These are phyloP conservation scores for Delphinella strobiligena DNA, from an alignment of 2,329 filamentous ascomycete species.

Conservation along the genomic window DNA sequence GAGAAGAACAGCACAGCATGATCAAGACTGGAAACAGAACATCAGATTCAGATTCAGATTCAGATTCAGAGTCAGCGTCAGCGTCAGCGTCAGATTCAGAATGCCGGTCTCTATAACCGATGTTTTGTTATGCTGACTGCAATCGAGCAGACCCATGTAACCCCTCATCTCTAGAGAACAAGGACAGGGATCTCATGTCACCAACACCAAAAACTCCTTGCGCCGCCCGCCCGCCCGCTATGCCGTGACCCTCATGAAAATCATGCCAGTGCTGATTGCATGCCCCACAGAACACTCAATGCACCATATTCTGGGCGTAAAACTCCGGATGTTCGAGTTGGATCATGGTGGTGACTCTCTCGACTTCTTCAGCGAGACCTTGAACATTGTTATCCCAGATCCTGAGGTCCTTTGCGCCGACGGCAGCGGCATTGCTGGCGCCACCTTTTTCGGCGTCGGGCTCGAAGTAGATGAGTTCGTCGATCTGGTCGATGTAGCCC, in stretches of 20 bases:
- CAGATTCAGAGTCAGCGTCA: too few species aligned
- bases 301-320: constrained; percentile 11
- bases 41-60: too few species aligned
- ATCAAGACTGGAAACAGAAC: too few species aligned
- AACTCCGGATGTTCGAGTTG: constrained; percentile 62
- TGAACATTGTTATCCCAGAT: constrained; percentile 87
- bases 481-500: constrained; percentile 90
- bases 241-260: neutral
- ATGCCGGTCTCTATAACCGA: too few species aligned
- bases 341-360: constrained; percentile 70
- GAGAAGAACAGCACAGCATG: too few species aligned
- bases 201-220: too few species aligned
- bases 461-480: constrained; percentile 78
- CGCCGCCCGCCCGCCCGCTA: neutral
- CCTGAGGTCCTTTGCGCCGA: constrained; percentile 59
- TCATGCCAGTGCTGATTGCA: too few species aligned
- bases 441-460: constrained; percentile 39
- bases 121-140: too few species aligned
- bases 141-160: too few species aligned
- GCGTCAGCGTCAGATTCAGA: too few species aligned
- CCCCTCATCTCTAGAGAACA: too few species aligned
- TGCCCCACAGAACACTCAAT: neutral
- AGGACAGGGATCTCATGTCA: too few species aligned
- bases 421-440: constrained; percentile 11
- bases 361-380: constrained; percentile 76